These are phyloP conservation scores for Cutaneotrichosporon sp. DNA, from an alignment of 1,284 basidiomycete genomes.

Conservation along the genomic window DNA sequence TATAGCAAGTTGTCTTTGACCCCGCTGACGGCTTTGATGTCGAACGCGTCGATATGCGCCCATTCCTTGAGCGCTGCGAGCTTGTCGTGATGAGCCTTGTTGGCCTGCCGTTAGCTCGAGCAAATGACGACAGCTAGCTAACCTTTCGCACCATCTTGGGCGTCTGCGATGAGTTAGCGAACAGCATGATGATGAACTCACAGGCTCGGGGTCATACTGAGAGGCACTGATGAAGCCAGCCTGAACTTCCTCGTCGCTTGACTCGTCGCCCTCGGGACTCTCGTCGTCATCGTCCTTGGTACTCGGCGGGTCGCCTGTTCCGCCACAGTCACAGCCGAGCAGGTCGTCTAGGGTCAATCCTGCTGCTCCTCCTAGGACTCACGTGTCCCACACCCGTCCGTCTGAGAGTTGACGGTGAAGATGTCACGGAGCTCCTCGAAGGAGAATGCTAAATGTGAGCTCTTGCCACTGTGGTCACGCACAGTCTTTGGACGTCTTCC, in stretches of 20 bases:
- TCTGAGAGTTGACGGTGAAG: slow-evolving; percentile 76
- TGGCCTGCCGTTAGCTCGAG: background rate
- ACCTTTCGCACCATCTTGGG: slow-evolving; percentile 51
- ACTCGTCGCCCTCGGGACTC: background rate
- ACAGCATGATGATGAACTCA: slow-evolving; percentile 19
- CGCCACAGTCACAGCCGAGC: slow-evolving; percentile 63
- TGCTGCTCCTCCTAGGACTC: slow-evolving; percentile 19
- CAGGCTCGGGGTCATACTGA: slow-evolving; percentile 50
- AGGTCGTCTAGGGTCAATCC: slow-evolving; percentile 54
- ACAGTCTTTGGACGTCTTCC: slow-evolving; percentile 61
- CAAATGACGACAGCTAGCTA: background rate
- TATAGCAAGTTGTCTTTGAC: slow-evolving; percentile 46
- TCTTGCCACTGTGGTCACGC: slow-evolving; percentile 59
- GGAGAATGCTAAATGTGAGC: slow-evolving; percentile 61
- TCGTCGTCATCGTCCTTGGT: slow-evolving; percentile 31
- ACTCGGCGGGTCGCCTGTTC: slow-evolving; percentile 13
- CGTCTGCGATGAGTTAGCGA: slow-evolving; percentile 20
- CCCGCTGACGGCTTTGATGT: slow-evolving; percentile 50
- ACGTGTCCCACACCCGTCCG: slow-evolving; percentile 75
- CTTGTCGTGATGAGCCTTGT: slow-evolving; percentile 62
- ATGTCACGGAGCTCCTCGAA: slow-evolving; percentile 88
- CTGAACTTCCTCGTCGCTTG: slow-evolving; percentile 31
- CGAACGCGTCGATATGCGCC: slow-evolving; percentile 65
- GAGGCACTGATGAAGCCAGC: slow-evolving; percentile 68
- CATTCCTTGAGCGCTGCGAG: slow-evolving; percentile 80